These are phyloP conservation scores for Ambispora gerdemannii DNA, from an alignment of 192 early-diverging fungal genomes.

Conservation along the genomic window DNA sequence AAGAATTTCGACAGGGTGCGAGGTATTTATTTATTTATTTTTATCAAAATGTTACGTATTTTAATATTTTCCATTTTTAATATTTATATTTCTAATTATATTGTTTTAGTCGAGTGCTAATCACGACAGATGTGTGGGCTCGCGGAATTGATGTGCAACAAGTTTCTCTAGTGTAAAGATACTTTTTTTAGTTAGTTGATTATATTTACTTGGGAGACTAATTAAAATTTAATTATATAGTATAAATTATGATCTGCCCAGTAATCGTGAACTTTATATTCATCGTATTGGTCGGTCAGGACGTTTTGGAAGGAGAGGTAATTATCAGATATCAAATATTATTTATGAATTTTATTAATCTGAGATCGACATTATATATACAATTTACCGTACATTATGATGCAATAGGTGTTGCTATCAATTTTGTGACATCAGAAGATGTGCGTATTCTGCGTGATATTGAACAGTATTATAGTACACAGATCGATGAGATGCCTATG, in stretches of 20 bases:
- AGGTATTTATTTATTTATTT: slow-evolving; percentile 40
- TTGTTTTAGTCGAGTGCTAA: slow-evolving; percentile 81
- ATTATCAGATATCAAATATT: no score
- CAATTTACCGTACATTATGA: background rate
- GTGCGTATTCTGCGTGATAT: slow-evolving; percentile 91
- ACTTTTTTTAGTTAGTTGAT: background rate
- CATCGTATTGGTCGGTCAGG: slow-evolving; percentile 98
- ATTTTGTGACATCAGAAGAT: slow-evolving; percentile 97
- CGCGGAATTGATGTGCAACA: slow-evolving; percentile 99
- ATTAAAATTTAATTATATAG: slow-evolving; percentile 15
- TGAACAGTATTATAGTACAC: slow-evolving; percentile 97
- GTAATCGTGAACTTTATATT: slow-evolving; percentile 96
- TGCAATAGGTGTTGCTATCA: slow-evolving; percentile 95
- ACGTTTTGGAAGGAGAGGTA: slow-evolving; percentile 93
- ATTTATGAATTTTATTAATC: background rate
- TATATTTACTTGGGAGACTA: background rate
- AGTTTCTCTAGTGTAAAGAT: slow-evolving; percentile 81
- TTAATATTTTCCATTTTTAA: background rate
- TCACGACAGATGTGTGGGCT: slow-evolving; percentile 98
- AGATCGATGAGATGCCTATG: slow-evolving; percentile 96
- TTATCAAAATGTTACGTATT: background rate
- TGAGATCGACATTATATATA: background rate
- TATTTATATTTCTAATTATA: slow-evolving; percentile 15
- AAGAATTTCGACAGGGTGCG: slow-evolving; percentile 90
- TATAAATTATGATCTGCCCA: slow-evolving; percentile 93